Evolutionary conservation across 176 grass and related monocot species (phyloP).

Genomic region (Luzula sylvatica): DNA sequence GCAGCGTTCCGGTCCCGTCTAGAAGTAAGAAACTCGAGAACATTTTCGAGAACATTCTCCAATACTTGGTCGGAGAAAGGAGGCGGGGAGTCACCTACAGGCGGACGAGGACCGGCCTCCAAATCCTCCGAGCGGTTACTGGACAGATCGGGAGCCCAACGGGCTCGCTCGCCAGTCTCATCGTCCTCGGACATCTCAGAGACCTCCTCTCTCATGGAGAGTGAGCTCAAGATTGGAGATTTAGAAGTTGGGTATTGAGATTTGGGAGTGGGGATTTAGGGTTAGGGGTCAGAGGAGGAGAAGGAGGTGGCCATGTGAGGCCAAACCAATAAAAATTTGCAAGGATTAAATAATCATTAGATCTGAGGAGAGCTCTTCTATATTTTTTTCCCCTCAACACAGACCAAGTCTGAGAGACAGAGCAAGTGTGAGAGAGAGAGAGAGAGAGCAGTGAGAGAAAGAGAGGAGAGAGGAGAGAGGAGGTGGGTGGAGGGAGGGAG

Average conservation of each 20-base stretch:
- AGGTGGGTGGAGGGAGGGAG: background rate
- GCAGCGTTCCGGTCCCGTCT: slow-evolving; percentile 65
- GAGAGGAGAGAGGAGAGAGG: slow-evolving; percentile 3
- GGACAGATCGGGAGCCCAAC: slow-evolving; percentile 45
- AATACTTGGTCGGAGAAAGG: slow-evolving; percentile 66
- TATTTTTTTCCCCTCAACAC: too few relatives aligned
- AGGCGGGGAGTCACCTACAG: slow-evolving; percentile 32
- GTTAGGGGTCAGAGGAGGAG: slow-evolving; percentile 22
- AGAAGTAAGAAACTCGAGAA: slow-evolving; percentile 67
- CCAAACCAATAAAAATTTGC: slow-evolving; percentile 32
- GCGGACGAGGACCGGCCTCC: slow-evolving; percentile 1
- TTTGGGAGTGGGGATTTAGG: slow-evolving; percentile 39
- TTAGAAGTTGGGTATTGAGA: slow-evolving; percentile 16
- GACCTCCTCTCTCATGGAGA: slow-evolving; percentile 46
- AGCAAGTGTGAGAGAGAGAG: too few relatives aligned
- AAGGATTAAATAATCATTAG: slow-evolving; percentile 85
- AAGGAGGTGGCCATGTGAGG: slow-evolving; percentile 46
- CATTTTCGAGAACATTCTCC: slow-evolving; percentile 86
- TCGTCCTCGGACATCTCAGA: slow-evolving; percentile 77
- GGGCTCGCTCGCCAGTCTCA: slow-evolving; percentile 15
- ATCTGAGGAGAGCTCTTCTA: slow-evolving; percentile 28
- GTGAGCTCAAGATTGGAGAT: background rate
- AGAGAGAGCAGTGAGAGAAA: background rate
- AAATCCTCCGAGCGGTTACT: slow-evolving; percentile 14
- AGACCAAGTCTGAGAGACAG: too few relatives aligned